phyloP scores from a whole-genome alignment of 176 grass and related monocot genomes.

The Raddia guianensis region DNA sequence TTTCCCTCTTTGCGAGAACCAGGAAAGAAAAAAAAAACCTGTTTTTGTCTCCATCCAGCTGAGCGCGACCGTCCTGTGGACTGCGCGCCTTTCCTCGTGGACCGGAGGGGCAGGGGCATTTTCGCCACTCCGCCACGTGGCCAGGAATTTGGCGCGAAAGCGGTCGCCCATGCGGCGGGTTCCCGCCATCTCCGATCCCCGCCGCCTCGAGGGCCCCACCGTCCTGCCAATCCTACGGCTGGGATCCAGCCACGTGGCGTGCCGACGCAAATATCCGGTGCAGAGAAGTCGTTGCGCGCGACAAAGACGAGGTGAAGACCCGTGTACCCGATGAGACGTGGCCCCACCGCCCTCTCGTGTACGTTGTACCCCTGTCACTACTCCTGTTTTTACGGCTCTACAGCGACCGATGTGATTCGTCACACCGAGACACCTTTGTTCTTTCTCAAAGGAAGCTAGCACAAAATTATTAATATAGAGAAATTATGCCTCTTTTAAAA shows the following conservation, averaged over 20 bases:
- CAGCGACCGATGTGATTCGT: background rate
- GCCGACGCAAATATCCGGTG: background rate
- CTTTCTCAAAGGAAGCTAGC: too few species aligned
- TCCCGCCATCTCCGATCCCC: slow-evolving; percentile 34
- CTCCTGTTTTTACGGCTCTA: background rate
- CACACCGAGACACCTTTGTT: background rate
- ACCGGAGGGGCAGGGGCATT: background rate
- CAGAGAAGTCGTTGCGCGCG: background rate
- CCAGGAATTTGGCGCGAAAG: slow-evolving; percentile 45
- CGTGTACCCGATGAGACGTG: background rate
- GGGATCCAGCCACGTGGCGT: slow-evolving; percentile 8
- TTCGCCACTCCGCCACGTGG: background rate
- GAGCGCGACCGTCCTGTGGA: background rate
- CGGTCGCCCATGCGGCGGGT: slow-evolving; percentile 1
- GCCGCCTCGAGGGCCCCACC: background rate
- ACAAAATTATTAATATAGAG: too few species aligned
- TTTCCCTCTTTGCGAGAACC: too few species aligned
- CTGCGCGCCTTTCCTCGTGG: background rate
- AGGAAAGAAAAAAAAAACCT: background rate
- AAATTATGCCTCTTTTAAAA: too few species aligned
- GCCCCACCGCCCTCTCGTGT: background rate
- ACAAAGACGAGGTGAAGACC: background rate
- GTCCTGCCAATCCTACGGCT: background rate
- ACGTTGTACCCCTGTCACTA: background rate
- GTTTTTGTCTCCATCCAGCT: slow-evolving; percentile 26